Evolutionary conservation across 768 basidiomycete genomes (phyloP).

Genomic region (Crucibulum laeve): DNA sequence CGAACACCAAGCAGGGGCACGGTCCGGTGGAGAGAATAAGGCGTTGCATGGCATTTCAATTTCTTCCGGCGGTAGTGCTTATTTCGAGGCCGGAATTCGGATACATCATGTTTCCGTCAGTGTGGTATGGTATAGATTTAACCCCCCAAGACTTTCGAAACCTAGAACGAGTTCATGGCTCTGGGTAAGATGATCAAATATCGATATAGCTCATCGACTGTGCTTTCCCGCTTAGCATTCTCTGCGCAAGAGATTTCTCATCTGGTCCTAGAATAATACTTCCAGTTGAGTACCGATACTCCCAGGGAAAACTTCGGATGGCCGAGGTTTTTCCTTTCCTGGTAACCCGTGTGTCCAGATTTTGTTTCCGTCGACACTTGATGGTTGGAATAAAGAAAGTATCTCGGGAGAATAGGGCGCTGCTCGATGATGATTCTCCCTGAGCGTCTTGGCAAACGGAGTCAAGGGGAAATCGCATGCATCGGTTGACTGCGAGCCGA

Average conservation of each 20-base stretch:
- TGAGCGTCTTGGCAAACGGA: not conserved
- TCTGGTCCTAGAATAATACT: not conserved
- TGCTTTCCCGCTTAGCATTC: not conserved
- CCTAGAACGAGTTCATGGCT: too few relatives aligned
- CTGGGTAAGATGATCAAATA: too few relatives aligned
- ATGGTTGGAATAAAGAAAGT: not conserved
- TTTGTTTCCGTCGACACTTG: not conserved
- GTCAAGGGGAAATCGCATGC: not conserved
- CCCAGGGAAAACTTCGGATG: conserved; percentile 24
- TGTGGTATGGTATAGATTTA: not conserved
- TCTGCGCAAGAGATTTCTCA: not conserved
- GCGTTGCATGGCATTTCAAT: conserved; percentile 13
- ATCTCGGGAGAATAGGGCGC: not conserved
- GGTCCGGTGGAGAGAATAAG: conserved; percentile 6
- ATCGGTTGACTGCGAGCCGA: too few relatives aligned
- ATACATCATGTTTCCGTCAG: conserved; percentile 2
- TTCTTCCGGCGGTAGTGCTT: conserved; percentile 23
- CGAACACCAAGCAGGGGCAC: not conserved
- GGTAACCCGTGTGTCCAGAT: not conserved
- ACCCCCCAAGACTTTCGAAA: not conserved
- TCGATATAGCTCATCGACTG: not conserved
- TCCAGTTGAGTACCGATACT: not conserved
- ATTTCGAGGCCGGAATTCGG: conserved; percentile 14
- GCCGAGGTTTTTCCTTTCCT: conserved; percentile 22
- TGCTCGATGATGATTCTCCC: not conserved